Conservation (phyloP, 139 green algal genomes). For the Pleodorina starrii region DNA sequence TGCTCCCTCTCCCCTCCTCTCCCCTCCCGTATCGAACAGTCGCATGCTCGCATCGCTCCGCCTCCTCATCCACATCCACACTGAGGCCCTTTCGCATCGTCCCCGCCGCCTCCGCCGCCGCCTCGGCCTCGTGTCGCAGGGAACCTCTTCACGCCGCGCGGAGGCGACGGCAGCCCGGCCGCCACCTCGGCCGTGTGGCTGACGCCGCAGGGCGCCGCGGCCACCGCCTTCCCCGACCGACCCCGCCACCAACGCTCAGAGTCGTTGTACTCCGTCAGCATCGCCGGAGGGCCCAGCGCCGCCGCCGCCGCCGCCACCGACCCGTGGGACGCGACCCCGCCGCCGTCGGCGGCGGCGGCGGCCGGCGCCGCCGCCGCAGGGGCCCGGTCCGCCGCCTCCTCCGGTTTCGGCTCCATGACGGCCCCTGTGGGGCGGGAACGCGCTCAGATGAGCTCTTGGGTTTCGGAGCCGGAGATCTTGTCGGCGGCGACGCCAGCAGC, state of each 20-base stretch:
- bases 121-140: neutral
- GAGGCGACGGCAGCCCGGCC: conserved; percentile 11
- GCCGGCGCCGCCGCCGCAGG: neutral
- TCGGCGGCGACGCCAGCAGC: neutral
- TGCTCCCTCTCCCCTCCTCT: too few species aligned
- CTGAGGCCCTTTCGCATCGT: too few species aligned
- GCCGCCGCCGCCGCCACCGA: neutral
- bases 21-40: too few species aligned
- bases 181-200: neutral
- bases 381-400: neutral
- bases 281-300: neutral
- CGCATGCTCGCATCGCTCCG: too few species aligned
- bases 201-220: neutral
- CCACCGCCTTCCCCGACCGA: neutral
- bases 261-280: conserved; percentile 10
- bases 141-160: neutral
- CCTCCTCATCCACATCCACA: too few species aligned
- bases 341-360: too few species aligned
- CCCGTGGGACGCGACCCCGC: neutral
- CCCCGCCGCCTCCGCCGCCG: too few species aligned
- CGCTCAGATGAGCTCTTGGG: conserved; percentile 2
- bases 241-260: conserved; percentile 4
- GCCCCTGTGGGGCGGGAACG: neutral
- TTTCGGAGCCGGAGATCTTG: neutral
- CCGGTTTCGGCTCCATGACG: neutral